Conservation (phyloP, 2,329 filamentous ascomycete species). For the Nemania sp. region DNA sequence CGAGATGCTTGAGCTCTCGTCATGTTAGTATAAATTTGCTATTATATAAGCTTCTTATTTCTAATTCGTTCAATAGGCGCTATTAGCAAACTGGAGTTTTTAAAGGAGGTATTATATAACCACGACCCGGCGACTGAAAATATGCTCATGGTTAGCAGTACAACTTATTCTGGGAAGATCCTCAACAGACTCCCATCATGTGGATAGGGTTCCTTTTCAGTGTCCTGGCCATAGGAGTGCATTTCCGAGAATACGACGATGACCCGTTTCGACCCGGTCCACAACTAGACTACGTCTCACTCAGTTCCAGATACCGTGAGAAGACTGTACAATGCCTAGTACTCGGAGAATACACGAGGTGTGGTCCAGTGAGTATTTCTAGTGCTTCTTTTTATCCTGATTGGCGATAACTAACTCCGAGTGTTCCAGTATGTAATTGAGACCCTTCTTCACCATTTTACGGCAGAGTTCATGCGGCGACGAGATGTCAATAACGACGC, state of each 20-base stretch:
- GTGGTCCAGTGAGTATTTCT: too few relatives aligned
- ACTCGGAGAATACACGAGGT: constrained; percentile 57
- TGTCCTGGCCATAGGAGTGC: constrained; percentile 57
- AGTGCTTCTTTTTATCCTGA: too few relatives aligned
- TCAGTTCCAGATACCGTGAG: constrained; percentile 43
- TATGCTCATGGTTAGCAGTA: constrained; percentile 51
- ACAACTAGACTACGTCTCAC: constrained; percentile 21
- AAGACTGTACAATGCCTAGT: constrained; percentile 54
- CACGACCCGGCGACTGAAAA: neutral
- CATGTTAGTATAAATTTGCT: constrained; percentile 37
- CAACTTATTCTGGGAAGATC: constrained; percentile 58
- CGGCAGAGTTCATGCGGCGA: constrained; percentile 49
- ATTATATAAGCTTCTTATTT: neutral
- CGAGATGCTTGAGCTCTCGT: constrained; percentile 50
- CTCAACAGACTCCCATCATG: constrained; percentile 52
- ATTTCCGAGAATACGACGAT: constrained; percentile 38
- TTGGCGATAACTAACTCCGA: too few relatives aligned
- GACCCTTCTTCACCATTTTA: constrained; percentile 53
- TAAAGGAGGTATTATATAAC: constrained; percentile 43
- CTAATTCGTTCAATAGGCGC: constrained; percentile 37
- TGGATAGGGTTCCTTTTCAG: constrained; percentile 62
- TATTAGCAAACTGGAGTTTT: constrained; percentile 48
- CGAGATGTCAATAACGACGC: constrained; percentile 51
- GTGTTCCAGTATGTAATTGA: constrained; percentile 59
- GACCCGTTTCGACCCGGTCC: constrained; percentile 16